phyloP scores from a whole-genome alignment of 2,329 filamentous ascomycete species.

The Fonsecaea nubica region DNA sequence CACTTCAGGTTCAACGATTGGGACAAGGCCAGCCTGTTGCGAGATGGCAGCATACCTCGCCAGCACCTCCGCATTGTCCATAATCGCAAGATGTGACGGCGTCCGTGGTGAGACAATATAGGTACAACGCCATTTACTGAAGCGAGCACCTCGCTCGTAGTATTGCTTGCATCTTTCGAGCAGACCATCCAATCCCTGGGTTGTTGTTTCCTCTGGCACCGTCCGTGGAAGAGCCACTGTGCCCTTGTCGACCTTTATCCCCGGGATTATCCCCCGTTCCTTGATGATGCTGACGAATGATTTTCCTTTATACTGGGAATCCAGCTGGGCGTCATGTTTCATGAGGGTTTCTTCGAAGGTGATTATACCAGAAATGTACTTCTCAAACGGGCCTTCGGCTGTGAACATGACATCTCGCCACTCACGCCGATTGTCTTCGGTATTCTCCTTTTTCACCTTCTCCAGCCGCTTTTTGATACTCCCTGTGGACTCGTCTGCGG shows the following conservation, averaged over 20 bases:
- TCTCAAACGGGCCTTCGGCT: conserved; percentile 1
- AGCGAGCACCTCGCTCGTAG: not conserved
- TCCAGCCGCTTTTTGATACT: conserved; percentile 4
- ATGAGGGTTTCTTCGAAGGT: not conserved
- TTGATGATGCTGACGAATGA: not conserved
- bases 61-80: not conserved
- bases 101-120: not conserved
- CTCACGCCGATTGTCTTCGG: not conserved
- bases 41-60: conserved; percentile 1
- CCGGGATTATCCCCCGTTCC: not conserved
- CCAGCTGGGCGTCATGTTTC: not conserved
- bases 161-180: not conserved
- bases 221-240: not conserved
- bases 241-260: not conserved
- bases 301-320: conserved; percentile 1
- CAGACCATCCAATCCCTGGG: not conserved
- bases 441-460: not conserved
- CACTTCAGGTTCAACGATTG: not conserved
- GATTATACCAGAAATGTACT: not conserved
- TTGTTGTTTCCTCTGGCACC: not conserved
- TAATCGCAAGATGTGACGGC: not conserved
- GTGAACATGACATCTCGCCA: conserved; percentile 3
- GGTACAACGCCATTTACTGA: conserved; percentile 4
- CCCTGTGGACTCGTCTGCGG: not conserved
- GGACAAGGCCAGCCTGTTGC: not conserved